Base-by-base conservation (phyloP, 768 basidiomycete genomes). In the Suillus discolor region DNA sequence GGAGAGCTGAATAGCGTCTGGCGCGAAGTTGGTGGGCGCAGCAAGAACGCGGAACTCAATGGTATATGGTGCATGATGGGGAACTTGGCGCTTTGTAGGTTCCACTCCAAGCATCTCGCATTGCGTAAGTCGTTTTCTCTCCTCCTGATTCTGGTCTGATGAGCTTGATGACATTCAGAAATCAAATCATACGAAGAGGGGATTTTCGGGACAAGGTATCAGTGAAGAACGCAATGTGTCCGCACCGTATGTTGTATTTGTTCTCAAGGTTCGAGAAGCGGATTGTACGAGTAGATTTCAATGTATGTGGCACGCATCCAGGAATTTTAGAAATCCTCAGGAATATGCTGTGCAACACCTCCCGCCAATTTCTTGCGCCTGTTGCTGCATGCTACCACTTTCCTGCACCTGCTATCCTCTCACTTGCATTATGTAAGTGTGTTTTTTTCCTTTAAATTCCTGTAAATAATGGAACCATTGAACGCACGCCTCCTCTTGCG, bases 141-240 rank as follows among this genome's bases (percentile, higher is more conserved):
- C 11, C n/a, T 62, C 51, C 36, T 6, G 54, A 45, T 5, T 34
- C 61, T 23, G 9, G 4, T 41, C 13, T 28, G 36, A 38, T 18
- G 31, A 65, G 31, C 44, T 18, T 57, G 28, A 15, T 53, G 3
- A 38, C 18, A 25, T 53, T 57, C 72, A 90, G 89, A 91, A 76
- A 90, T 91, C 72, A 90, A 89, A 72, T 89, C 89, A 0, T 83
- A 84, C 34, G 84, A 89, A 65, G 85, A 86, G 66, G 80, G 80
- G 0, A 7, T 87, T 36, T 80, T 77, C 69, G 77, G 69, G 57
- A 68, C 62, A 18, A 70, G 76, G 36, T 78, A 78, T 39, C 23
- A 57, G 25, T 63, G 55, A 63, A n/a, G 39, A 16, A 28, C 16
- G 16, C 18, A 11, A 11, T 18, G 8, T 4, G 9, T 60, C 36